These are phyloP conservation scores for Lactarius hengduanensis DNA, from an alignment of 768 basidiomycete species.

Conservation along the genomic window DNA sequence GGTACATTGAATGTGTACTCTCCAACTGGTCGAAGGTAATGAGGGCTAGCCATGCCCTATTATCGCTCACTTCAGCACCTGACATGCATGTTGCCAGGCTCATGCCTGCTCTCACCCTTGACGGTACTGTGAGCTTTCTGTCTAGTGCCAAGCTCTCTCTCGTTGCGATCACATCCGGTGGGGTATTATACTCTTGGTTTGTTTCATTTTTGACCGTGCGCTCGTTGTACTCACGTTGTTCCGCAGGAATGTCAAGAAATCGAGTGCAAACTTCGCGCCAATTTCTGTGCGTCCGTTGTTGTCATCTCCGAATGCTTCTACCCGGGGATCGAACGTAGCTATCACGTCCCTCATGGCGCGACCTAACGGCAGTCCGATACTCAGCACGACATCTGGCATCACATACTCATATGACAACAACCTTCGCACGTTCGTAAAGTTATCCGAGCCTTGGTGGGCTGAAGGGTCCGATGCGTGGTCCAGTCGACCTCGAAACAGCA, in stretches of 20 bases:
- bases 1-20: slow-evolving; percentile 84
- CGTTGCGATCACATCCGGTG: slow-evolving; percentile 68
- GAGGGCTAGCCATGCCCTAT: slow-evolving; percentile 28
- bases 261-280: slow-evolving; percentile 62
- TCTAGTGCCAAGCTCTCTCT: slow-evolving; percentile 63
- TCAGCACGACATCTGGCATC: slow-evolving; percentile 74
- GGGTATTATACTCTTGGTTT: slow-evolving; percentile 76
- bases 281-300: slow-evolving; percentile 62
- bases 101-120: slow-evolving; percentile 74
- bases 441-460: slow-evolving; percentile 83
- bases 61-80: background rate
- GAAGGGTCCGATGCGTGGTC: slow-evolving; percentile 85
- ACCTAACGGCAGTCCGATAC: slow-evolving; percentile 75
- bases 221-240: background rate
- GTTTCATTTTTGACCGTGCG: slow-evolving; percentile 26
- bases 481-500: slow-evolving; percentile 59
- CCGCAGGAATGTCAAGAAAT: slow-evolving; percentile 72
- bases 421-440: slow-evolving; percentile 66
- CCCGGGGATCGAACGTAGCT: slow-evolving; percentile 35
- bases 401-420: slow-evolving; percentile 75
- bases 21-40: slow-evolving; percentile 74
- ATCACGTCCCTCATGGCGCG: slow-evolving; percentile 67
- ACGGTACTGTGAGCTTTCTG: slow-evolving; percentile 66
- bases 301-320: slow-evolving; percentile 44
- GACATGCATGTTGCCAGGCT: slow-evolving; percentile 45